Evolutionary conservation across 192 early-diverging fungal species (phyloP).

Genomic region (Coemansia sp.): DNA sequence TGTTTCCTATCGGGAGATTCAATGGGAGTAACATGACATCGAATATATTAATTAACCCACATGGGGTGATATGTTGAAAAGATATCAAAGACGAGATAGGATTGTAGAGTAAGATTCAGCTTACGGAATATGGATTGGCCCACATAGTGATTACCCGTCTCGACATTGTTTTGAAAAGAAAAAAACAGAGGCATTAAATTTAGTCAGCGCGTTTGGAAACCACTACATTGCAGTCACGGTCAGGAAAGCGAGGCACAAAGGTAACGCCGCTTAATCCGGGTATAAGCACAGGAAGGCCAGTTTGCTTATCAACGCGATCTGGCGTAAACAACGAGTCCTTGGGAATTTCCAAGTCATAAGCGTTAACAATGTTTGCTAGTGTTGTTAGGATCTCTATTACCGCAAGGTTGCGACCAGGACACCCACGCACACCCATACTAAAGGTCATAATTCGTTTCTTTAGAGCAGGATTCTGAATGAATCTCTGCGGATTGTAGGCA

Average conservation of each 20-base stretch:
- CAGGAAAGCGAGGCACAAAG: conserved; percentile 32
- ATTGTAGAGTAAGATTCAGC: no score
- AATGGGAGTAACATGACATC: no score
- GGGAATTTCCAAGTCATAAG: conserved; percentile 31
- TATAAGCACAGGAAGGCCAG: conserved; percentile 26
- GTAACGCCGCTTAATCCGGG: conserved; percentile 18
- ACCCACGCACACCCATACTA: conserved; percentile 38
- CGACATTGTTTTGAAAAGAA: no score
- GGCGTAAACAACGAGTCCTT: conserved; percentile 36
- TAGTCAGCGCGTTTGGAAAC: conserved; percentile 27
- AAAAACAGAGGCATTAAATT: not conserved
- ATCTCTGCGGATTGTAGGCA: conserved; percentile 27
- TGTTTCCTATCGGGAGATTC: not conserved
- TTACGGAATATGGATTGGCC: no score
- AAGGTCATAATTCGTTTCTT: conserved; percentile 37
- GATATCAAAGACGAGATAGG: no score
- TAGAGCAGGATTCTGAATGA: conserved; percentile 9
- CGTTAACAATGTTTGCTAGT: conserved; percentile 39
- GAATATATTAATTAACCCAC: no score
- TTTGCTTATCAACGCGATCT: not conserved
- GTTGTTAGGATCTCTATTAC: conserved; percentile 37
- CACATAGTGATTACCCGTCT: no score
- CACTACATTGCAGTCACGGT: conserved; percentile 43
- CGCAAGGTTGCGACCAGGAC: conserved; percentile 44
- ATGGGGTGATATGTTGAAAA: no score